Percentiles rank a stretch among this genome's conserved stretches.
Conservation (phyloP, 2,329 filamentous ascomycete species). For the Chaetothyriales sp. region DNA sequence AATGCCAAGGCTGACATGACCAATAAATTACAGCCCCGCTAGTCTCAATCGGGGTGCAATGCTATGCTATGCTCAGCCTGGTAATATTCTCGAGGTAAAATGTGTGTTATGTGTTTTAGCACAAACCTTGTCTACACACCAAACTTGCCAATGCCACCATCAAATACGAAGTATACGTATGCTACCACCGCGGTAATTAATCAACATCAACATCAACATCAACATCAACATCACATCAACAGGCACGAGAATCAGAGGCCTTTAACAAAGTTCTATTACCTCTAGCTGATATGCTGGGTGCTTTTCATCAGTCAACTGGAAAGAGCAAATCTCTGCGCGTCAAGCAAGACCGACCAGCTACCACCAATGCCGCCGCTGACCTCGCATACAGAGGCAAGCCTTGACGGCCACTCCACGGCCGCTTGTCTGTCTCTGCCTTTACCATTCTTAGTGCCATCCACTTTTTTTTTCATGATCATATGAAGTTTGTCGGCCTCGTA, state of each 20-base stretch:
- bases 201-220: too few relatives aligned
- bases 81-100: too few relatives aligned
- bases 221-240: not conserved
- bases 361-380: not conserved
- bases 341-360: not conserved
- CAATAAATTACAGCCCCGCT: not conserved
- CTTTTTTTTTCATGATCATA: slow-evolving; percentile 5
- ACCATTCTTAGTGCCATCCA: slow-evolving; percentile 12
- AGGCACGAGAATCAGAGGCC: not conserved
- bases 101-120: not conserved
- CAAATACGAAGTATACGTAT: too few relatives aligned
- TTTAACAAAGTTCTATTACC: not conserved
- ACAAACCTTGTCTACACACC: not conserved
- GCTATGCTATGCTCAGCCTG: too few relatives aligned
- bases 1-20: not conserved
- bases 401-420: not conserved
- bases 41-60: too few relatives aligned
- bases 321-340: not conserved
- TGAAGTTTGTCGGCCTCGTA: not conserved
- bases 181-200: too few relatives aligned
- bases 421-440: slow-evolving; percentile 1
- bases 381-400: not conserved
- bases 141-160: not conserved
- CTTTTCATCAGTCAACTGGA: not conserved
- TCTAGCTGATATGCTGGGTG: not conserved